Conservation (phyloP, 2,329 filamentous ascomycete genomes). For the Dactylellina haptotyla region DNA sequence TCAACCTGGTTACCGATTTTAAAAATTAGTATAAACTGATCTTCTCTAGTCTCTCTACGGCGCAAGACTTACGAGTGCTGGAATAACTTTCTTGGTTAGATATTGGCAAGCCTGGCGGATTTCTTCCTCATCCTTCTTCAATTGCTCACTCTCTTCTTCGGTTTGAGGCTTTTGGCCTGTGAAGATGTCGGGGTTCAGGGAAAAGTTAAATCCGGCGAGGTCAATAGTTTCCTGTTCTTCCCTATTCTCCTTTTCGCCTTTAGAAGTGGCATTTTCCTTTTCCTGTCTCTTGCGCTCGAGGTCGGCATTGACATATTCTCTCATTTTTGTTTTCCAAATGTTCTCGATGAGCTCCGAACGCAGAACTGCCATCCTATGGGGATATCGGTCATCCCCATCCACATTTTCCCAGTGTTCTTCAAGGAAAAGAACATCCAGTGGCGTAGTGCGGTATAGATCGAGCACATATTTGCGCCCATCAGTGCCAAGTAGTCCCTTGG, state of each 20-base stretch:
- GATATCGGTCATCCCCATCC: slow-evolving; percentile 70
- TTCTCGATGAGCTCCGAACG: slow-evolving; percentile 88
- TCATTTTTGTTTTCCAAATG: slow-evolving; percentile 84
- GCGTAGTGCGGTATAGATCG: slow-evolving; percentile 93
- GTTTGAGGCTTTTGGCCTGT: slow-evolving; percentile 91
- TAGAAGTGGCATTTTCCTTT: slow-evolving; percentile 59
- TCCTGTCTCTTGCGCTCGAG: slow-evolving; percentile 70
- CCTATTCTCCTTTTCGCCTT: slow-evolving; percentile 60
- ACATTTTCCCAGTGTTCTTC: slow-evolving; percentile 72
- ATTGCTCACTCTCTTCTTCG: slow-evolving; percentile 85
- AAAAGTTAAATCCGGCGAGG: slow-evolving; percentile 84
- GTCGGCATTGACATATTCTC: slow-evolving; percentile 85
- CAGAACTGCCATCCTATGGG: slow-evolving; percentile 94
- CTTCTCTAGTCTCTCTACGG: neutral
- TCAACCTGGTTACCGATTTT: slow-evolving; percentile 65
- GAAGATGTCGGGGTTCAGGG: slow-evolving; percentile 94
- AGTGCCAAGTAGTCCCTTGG: slow-evolving; percentile 95
- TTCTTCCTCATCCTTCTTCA: slow-evolving; percentile 84
- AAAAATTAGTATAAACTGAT: slow-evolving; percentile 13
- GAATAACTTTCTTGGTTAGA: slow-evolving; percentile 79
- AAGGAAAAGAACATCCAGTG: slow-evolving; percentile 88
- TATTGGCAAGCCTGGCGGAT: slow-evolving; percentile 85
- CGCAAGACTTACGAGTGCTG: slow-evolving; percentile 69
- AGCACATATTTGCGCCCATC: slow-evolving; percentile 98
- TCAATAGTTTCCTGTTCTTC: slow-evolving; percentile 69